phyloP scores from a whole-genome alignment of 2,329 filamentous ascomycete genomes.

The Pestalotiopsis sp. region DNA sequence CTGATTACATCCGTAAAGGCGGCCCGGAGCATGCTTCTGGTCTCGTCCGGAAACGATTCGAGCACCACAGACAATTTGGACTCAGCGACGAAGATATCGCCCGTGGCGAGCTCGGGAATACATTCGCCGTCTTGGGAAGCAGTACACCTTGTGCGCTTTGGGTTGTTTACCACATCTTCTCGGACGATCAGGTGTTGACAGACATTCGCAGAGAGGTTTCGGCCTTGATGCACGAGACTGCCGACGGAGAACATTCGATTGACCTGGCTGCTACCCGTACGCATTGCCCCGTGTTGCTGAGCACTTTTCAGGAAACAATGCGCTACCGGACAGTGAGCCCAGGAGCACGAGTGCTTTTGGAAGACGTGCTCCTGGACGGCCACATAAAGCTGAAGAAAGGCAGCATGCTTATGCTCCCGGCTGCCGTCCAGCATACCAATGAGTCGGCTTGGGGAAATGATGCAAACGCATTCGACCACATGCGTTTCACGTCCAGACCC shows the following conservation, averaged over 20 bases:
- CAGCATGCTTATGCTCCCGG: constrained; percentile 22
- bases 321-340: constrained; percentile 26
- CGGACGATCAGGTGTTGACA: constrained; percentile 20
- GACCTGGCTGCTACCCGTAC: constrained; percentile 19
- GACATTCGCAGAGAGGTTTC: constrained; percentile 20
- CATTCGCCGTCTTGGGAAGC: constrained; percentile 27
- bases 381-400: constrained; percentile 22
- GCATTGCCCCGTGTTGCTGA: constrained; percentile 29
- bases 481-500: constrained; percentile 15
- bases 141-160: constrained; percentile 25
- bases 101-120: constrained; percentile 29
- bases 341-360: constrained; percentile 23
- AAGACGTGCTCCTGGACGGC: constrained; percentile 26
- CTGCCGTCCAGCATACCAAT: constrained; percentile 22
- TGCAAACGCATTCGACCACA: constrained; percentile 17
- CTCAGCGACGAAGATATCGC: constrained; percentile 26
- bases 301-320: constrained; percentile 31
- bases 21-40: constrained; percentile 25
- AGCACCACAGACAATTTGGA: constrained; percentile 25
- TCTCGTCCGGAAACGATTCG: constrained; percentile 25
- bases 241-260: neutral
- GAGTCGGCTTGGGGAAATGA: constrained; percentile 18
- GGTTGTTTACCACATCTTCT: constrained; percentile 29
- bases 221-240: neutral
- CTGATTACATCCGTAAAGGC: constrained; percentile 24